These are phyloP conservation scores for Amanita pseudoporphyria DNA, from an alignment of 768 basidiomycete genomes.

Conservation along the genomic window DNA sequence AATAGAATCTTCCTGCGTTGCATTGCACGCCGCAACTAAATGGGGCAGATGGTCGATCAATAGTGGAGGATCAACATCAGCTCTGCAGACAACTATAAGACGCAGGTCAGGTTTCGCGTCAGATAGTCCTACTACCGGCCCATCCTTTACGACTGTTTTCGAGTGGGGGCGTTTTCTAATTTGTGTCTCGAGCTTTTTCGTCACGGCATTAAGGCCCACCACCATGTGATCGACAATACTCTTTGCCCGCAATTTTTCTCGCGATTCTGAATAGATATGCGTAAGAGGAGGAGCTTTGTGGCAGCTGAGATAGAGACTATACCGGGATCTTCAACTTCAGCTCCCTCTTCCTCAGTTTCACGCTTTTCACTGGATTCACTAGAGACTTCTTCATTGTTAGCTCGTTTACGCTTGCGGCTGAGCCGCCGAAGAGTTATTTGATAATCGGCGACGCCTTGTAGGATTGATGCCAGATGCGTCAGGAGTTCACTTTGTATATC, in stretches of 20 bases:
- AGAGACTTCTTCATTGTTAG: not conserved
- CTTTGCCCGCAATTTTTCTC: slow-evolving; percentile 26
- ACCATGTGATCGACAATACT: slow-evolving; percentile 40
- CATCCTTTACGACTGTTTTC: slow-evolving; percentile 15
- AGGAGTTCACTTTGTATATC: slow-evolving; percentile 57
- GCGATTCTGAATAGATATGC: not conserved
- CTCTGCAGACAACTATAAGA: slow-evolving; percentile 60
- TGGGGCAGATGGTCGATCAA: slow-evolving; percentile 70
- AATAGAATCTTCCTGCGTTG: slow-evolving; percentile 26
- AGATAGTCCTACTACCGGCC: slow-evolving; percentile 6
- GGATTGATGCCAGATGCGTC: slow-evolving; percentile 35
- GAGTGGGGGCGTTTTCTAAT: slow-evolving; percentile 23
- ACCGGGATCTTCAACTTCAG: slow-evolving; percentile 4
- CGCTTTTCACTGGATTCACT: too few species aligned
- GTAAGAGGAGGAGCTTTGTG: not conserved
- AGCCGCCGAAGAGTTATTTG: slow-evolving; percentile 22
- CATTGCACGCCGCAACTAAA: slow-evolving; percentile 71
- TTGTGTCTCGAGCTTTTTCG: slow-evolving; percentile 59
- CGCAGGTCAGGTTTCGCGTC: slow-evolving; percentile 19
- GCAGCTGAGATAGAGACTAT: not conserved
- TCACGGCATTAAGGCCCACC: slow-evolving; percentile 76
- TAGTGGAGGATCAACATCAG: slow-evolving; percentile 65
- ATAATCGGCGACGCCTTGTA: slow-evolving; percentile 42
- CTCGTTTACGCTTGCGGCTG: slow-evolving; percentile 32
- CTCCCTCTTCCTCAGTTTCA: slow-evolving; percentile 14